phyloP scores from a whole-genome alignment of 116 monocot genomes.

The Posidonia oceanica region DNA sequence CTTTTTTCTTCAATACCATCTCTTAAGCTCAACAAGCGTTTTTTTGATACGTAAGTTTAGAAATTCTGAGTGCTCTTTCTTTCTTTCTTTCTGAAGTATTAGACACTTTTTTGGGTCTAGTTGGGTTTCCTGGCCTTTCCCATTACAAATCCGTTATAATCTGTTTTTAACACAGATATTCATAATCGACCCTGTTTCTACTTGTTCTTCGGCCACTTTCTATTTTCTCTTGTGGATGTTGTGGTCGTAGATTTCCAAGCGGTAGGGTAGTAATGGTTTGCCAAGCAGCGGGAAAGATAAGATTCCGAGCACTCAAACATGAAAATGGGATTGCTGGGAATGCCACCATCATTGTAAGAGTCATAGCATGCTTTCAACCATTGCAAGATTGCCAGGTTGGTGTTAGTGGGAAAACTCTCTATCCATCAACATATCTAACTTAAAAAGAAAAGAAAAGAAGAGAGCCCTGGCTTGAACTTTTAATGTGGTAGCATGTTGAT shows the following conservation, averaged over 20 bases:
- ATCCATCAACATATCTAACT: background rate
- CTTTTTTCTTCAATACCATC: background rate
- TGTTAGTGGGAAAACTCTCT: background rate
- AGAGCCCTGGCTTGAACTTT: background rate
- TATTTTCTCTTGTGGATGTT: background rate
- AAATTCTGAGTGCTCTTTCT: background rate
- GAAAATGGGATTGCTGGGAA: constrained; percentile 68
- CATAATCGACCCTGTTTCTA: background rate
- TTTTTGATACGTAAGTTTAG: background rate
- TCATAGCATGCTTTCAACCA: constrained; percentile 55
- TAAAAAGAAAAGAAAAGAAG: background rate
- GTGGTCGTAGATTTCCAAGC: background rate
- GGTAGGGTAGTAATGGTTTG: constrained; percentile 76
- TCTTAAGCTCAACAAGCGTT: background rate
- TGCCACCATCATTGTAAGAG: constrained; percentile 57
- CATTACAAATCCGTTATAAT: too few relatives aligned
- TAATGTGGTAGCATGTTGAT: background rate
- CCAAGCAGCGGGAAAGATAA: constrained; percentile 73
- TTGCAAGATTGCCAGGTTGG: constrained; percentile 31
- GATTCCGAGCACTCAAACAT: constrained; percentile 85
- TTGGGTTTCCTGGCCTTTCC: too few relatives aligned
- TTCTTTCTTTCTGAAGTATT: background rate
- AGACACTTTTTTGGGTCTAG: background rate
- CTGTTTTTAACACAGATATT: too few relatives aligned
- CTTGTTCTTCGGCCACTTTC: background rate